Conservation (phyloP, 768 basidiomycete species). For the Rhizopogon roseolus region DNA sequence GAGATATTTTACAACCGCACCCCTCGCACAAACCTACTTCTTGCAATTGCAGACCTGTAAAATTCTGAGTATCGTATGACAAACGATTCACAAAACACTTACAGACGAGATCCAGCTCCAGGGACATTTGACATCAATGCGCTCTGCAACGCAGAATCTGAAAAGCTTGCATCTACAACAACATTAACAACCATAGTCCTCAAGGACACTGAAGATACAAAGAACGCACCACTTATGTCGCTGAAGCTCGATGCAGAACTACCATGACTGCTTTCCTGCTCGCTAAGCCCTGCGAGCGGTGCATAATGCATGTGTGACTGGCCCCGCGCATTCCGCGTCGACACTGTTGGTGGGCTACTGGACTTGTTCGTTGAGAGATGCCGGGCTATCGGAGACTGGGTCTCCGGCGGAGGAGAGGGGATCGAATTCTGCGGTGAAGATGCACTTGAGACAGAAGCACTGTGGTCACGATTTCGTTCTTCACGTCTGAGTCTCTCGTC, state of each 20-base stretch:
- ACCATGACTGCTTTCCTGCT: conserved; percentile 58
- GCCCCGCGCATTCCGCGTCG: conserved; percentile 50
- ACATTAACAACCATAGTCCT: background rate
- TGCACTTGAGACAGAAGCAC: conserved; percentile 70
- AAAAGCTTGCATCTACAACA: conserved; percentile 61
- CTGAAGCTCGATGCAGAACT: conserved; percentile 83
- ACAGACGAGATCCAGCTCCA: conserved; percentile 65
- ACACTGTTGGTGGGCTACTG: conserved; percentile 56
- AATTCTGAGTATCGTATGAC: background rate
- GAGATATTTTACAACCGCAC: conserved; percentile 17
- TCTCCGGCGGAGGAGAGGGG: conserved; percentile 62
- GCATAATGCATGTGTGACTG: conserved; percentile 45
- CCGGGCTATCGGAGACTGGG: conserved; percentile 46
- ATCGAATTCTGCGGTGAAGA: conserved; percentile 76
- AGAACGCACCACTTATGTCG: conserved; percentile 70
- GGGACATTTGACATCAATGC: conserved; percentile 74
- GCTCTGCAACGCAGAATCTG: conserved; percentile 76
- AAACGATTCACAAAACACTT: conserved; percentile 27
- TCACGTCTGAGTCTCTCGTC: conserved; percentile 33
- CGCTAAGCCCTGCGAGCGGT: conserved; percentile 40
- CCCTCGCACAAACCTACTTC: conserved; percentile 27
- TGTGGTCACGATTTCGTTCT: conserved; percentile 49
- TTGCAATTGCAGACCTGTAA: conserved; percentile 30
- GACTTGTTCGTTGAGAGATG: conserved; percentile 53
- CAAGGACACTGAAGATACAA: background rate